These are phyloP conservation scores for Funneliformis mosseae DNA, from an alignment of 192 early-diverging fungal species.

Conservation along the genomic window DNA sequence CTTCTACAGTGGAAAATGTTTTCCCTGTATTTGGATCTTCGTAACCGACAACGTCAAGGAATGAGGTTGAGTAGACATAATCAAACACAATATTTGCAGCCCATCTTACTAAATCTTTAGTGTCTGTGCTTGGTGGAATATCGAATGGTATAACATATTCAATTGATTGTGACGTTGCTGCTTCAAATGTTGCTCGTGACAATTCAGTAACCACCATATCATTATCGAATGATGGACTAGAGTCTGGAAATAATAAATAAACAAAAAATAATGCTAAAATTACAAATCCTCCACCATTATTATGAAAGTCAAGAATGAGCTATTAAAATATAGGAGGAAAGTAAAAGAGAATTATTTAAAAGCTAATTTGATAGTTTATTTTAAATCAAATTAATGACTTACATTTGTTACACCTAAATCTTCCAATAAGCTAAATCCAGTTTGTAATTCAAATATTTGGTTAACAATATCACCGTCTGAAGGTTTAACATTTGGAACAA, in stretches of 20 bases:
- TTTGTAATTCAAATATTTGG: neutral
- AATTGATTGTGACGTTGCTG: neutral
- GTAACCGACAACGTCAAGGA: neutral
- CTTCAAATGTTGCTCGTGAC: neutral
- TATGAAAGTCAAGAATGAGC: neutral
- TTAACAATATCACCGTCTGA: neutral
- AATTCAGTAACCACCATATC: neutral
- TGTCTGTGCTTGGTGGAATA: too few species aligned
- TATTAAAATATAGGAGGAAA: neutral
- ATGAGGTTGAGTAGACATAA: fast-evolving
- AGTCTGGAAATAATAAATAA: neutral
- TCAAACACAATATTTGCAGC: too few species aligned
- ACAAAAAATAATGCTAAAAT: neutral
- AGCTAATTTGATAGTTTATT: too few species aligned
- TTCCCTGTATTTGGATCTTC: neutral
- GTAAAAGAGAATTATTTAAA: too few species aligned
- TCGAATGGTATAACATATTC: too few species aligned
- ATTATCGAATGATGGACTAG: neutral
- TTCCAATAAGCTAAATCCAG: neutral
- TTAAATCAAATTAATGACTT: neutral
- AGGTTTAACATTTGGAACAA: neutral
- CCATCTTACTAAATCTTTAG: too few species aligned
- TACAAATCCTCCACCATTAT: neutral
- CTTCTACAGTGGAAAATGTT: neutral
- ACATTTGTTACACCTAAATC: neutral